Evolutionary conservation across 495 filamentous ascomycete genomes (phyloP).

Genomic region (Emericellopsis terricola): DNA sequence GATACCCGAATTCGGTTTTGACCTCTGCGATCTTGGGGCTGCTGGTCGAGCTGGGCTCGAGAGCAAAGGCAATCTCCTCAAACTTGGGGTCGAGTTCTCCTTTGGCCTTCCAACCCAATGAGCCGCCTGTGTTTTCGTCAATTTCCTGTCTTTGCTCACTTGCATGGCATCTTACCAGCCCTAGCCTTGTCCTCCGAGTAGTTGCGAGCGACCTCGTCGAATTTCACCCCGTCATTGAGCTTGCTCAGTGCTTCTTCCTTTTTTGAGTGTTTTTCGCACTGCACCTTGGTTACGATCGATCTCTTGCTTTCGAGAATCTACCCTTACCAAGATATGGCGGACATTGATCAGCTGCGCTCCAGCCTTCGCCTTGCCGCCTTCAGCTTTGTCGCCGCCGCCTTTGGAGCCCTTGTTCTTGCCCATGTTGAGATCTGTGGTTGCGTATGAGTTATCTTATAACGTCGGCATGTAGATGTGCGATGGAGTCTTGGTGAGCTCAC

Average conservation of each 20-base stretch:
- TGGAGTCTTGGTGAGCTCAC: no score
- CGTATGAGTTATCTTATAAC: background rate
- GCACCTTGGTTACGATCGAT: background rate
- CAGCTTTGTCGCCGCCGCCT: conserved; percentile 29
- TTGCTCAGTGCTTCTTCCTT: conserved; percentile 78
- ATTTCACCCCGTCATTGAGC: conserved; percentile 57
- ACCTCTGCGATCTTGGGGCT: conserved; percentile 63
- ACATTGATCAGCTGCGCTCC: conserved; percentile 68
- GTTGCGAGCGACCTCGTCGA: conserved; percentile 74
- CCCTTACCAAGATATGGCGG: conserved; percentile 63
- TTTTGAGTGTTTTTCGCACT: conserved; percentile 79
- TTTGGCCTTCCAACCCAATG: conserved; percentile 65
- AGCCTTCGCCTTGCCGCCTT: conserved; percentile 36
- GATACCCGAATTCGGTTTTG: conserved; percentile 80
- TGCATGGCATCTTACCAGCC: conserved; percentile 32
- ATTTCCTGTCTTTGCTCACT: background rate
- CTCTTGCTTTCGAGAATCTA: background rate
- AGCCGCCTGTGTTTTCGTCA: no score
- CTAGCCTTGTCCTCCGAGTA: conserved; percentile 83
- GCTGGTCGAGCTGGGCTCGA: conserved; percentile 58
- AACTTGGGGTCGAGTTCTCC: conserved; percentile 58
- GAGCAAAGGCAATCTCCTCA: conserved; percentile 62
- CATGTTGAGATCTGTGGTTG: conserved; percentile 2
- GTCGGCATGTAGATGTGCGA: conserved; percentile 3
- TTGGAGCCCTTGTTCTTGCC: conserved; percentile 23